Conservation (phyloP, 805 yeast species). For the Ogataea methanolica region DNA sequence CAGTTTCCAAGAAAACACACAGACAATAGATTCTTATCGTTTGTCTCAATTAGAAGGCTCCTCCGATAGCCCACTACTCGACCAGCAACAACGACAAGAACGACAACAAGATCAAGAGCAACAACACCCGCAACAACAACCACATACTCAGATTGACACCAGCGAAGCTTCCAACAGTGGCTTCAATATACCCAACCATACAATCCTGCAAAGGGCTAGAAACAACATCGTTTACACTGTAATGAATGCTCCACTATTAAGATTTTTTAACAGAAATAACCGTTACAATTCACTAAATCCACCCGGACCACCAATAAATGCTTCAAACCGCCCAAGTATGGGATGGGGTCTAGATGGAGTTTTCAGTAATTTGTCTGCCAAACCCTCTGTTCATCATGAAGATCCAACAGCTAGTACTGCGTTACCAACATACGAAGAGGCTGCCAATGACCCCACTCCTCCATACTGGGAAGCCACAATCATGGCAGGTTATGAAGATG, state of each 20-base stretch:
- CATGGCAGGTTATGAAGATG: conserved; percentile 79
- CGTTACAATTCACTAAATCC: conserved; percentile 20
- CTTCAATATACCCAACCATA: neutral
- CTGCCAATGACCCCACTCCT: conserved; percentile 89
- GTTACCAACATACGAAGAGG: conserved; percentile 89
- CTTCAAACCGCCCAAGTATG: conserved; percentile 10
- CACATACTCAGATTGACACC: neutral
- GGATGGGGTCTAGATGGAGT: conserved; percentile 74
- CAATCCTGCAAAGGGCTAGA: conserved; percentile 3
- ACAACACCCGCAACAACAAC: neutral
- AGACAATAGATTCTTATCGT: too few species aligned
- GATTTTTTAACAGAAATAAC: conserved; percentile 21
- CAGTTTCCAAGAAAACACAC: too few species aligned
- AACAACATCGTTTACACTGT: conserved; percentile 10
- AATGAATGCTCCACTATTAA: conserved; percentile 27
- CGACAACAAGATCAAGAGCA: neutral
- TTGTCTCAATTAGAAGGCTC: too few species aligned
- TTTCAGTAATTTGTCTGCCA: conserved; percentile 85
- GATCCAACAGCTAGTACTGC: conserved; percentile 46
- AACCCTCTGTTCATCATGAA: conserved; percentile 51
- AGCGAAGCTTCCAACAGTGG: neutral
- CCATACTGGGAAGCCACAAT: conserved; percentile 95
- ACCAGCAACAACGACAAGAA: too few species aligned
- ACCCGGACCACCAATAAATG: conserved; percentile 15
- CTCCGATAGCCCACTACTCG: too few species aligned